Conservation (phyloP, 2,329 filamentous ascomycete genomes). For the Nemania diffusa region DNA sequence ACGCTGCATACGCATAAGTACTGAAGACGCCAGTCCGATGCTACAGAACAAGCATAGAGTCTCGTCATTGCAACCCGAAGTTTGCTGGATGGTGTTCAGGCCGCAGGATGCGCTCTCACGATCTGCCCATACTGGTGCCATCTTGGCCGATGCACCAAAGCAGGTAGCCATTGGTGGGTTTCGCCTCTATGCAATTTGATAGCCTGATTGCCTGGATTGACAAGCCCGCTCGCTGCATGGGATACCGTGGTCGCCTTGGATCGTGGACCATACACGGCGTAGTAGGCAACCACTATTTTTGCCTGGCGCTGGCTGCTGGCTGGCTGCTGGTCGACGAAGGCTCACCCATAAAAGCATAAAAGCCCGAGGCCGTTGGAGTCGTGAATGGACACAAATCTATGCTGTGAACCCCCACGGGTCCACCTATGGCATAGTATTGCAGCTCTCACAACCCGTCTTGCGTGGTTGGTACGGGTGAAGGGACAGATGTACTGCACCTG, state of each 20-base stretch:
- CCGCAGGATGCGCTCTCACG: constrained; percentile 34
- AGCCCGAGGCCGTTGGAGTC: constrained; percentile 34
- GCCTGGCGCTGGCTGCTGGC: neutral
- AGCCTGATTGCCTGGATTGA: constrained; percentile 35
- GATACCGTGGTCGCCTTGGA: constrained; percentile 12
- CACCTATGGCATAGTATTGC: constrained; percentile 40
- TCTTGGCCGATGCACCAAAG: constrained; percentile 29
- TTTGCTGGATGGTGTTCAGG: constrained; percentile 33
- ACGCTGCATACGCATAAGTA: constrained; percentile 21
- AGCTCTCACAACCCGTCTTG: constrained; percentile 31
- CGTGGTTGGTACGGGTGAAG: constrained; percentile 31
- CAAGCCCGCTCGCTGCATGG: constrained; percentile 23
- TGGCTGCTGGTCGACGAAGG: constrained; percentile 26
- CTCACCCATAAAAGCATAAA: constrained; percentile 16
- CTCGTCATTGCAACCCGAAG: constrained; percentile 34
- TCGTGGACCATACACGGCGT: constrained; percentile 3
- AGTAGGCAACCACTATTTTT: neutral
- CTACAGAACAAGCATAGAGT: constrained; percentile 34
- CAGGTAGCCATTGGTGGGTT: constrained; percentile 30
- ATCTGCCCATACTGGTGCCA: constrained; percentile 38
- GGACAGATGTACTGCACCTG: constrained; percentile 8
- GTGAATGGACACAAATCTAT: constrained; percentile 41
- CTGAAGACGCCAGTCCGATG: constrained; percentile 34
- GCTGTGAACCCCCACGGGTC: constrained; percentile 46
- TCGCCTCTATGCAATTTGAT: constrained; percentile 34